Evolutionary conservation across 108 stramenopile genomes (phyloP).

Genomic region (Nannochloropsis granulata): DNA sequence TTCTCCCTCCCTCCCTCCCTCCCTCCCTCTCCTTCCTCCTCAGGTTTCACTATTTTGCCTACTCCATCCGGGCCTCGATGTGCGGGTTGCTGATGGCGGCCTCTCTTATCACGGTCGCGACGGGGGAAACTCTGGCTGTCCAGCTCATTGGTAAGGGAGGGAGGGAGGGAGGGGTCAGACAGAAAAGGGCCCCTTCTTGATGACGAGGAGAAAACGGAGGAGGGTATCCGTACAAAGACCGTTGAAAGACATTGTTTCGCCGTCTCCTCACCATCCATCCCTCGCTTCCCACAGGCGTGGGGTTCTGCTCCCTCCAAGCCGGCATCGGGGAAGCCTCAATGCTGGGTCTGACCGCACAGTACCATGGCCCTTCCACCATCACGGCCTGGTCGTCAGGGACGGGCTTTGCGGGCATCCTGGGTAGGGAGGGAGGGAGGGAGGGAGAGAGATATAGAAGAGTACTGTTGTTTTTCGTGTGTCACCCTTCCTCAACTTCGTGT

Average conservation of each 20-base stretch:
- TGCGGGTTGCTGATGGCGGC: slow-evolving; percentile 16
- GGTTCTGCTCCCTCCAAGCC: slow-evolving; percentile 44
- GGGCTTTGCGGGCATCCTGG: slow-evolving; percentile 44
- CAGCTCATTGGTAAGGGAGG: background rate
- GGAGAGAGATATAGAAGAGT: background rate
- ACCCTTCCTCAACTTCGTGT: background rate
- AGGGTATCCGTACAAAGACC: background rate
- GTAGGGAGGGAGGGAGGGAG: background rate
- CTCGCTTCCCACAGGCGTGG: slow-evolving; percentile 52
- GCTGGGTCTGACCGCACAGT: slow-evolving; percentile 50
- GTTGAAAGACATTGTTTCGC: background rate
- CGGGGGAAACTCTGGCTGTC: background rate
- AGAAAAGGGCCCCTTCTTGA: background rate
- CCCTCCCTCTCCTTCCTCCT: background rate
- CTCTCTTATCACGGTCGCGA: background rate
- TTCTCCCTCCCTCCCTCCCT: background rate
- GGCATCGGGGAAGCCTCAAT: slow-evolving; percentile 69
- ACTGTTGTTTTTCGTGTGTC: background rate
- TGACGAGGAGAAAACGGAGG: background rate
- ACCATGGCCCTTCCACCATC: slow-evolving; percentile 16
- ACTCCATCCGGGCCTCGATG: slow-evolving; percentile 4
- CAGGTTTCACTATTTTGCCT: slow-evolving; percentile 30
- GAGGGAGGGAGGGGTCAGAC: background rate
- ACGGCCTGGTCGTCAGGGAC: slow-evolving; percentile 46
- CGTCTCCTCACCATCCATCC: background rate